These are phyloP conservation scores for Xylaria sp. DNA, from an alignment of 495 filamentous ascomycete genomes.

Conservation along the genomic window DNA sequence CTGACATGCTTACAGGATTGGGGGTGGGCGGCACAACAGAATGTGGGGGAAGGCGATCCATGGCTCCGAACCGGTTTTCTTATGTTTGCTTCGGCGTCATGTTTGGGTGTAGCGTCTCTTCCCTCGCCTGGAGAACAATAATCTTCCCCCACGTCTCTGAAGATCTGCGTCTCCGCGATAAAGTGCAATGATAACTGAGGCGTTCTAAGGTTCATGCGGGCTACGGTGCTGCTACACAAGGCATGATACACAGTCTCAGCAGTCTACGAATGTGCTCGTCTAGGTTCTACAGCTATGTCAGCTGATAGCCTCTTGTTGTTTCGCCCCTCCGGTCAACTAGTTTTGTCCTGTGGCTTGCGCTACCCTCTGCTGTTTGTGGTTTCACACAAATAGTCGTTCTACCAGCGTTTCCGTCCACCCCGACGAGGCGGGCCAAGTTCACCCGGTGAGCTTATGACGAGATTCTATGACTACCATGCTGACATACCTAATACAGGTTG, in stretches of 20 bases:
- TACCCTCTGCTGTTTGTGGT: constrained; percentile 1
- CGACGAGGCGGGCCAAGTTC: background rate
- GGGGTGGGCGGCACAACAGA: constrained; percentile 26
- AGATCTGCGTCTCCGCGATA: constrained; percentile 17
- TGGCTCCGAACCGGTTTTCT: background rate
- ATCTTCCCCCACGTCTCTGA: constrained; percentile 1
- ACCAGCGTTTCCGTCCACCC: background rate
- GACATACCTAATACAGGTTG: background rate
- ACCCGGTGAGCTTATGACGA: background rate
- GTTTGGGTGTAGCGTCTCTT: constrained; percentile 6
- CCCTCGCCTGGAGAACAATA: background rate
- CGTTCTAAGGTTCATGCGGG: constrained; percentile 1
- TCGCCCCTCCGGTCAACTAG: background rate
- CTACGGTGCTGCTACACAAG: constrained; percentile 3
- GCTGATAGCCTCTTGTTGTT: constrained; percentile 6
- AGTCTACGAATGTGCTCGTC: background rate
- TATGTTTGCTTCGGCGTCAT: constrained; percentile 11
- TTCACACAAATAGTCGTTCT: background rate
- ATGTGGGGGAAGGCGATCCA: constrained; percentile 14
- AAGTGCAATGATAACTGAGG: constrained; percentile 1
- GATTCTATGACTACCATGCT: background rate
- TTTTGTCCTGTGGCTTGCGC: background rate
- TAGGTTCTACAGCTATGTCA: constrained; percentile 8
- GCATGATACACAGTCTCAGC: background rate
- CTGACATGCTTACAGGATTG: constrained; percentile 22